Percentiles rank a stretch among this genome's conserved stretches.
These are phyloP conservation scores for Rubia yunnanensis DNA, from an alignment of 257 asterid species.

Conservation along the genomic window DNA sequence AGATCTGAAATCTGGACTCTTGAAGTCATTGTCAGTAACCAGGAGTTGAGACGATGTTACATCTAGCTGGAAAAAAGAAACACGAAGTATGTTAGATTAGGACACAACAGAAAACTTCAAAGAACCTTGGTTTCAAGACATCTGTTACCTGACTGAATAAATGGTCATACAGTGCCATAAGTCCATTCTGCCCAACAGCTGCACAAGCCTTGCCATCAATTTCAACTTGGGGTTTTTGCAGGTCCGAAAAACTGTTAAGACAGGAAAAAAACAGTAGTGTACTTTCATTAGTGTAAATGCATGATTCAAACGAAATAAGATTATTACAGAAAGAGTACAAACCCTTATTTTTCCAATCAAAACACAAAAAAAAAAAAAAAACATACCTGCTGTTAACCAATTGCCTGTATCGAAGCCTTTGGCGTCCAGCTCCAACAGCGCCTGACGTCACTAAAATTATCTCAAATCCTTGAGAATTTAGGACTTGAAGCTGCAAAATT, in stretches of 20 bases:
- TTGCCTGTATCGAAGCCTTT: slow-evolving; percentile 46
- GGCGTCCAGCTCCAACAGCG: slow-evolving; percentile 74
- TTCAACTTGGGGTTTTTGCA: slow-evolving; percentile 63
- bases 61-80: slow-evolving; percentile 46
- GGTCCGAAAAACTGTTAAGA: slow-evolving; percentile 44
- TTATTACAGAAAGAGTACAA: neutral
- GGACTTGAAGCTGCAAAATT: slow-evolving; percentile 38
- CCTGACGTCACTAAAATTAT: slow-evolving; percentile 59
- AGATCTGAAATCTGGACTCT: slow-evolving; percentile 53
- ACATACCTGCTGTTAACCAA: slow-evolving; percentile 52
- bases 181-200: slow-evolving; percentile 71
- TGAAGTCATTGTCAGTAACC: slow-evolving; percentile 77
- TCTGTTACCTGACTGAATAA: slow-evolving; percentile 49
- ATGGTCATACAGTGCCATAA: slow-evolving; percentile 57
- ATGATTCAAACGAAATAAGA: neutral
- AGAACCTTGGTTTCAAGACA: neutral
- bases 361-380: neutral
- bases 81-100: neutral
- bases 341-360: neutral
- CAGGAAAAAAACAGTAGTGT: neutral
- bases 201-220: slow-evolving; percentile 68
- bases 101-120: neutral
- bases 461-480: slow-evolving; percentile 50
- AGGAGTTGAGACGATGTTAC: slow-evolving; percentile 76
- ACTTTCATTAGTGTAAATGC: neutral